These are phyloP conservation scores for Hypoxylon crocopeplum DNA, from an alignment of 495 filamentous ascomycete species.

Conservation along the genomic window DNA sequence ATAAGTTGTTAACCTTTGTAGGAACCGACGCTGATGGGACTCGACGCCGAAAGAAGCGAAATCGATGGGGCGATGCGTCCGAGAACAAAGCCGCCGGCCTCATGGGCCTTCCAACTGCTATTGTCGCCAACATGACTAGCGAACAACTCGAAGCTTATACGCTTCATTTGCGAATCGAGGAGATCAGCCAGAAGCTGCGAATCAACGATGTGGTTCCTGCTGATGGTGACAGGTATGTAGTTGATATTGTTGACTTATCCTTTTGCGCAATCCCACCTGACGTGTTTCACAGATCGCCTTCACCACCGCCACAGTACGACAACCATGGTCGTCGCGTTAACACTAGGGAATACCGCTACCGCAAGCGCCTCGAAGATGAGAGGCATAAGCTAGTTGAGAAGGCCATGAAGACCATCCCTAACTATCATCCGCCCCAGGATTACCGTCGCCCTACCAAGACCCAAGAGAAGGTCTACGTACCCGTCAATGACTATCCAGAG, in stretches of 20 bases:
- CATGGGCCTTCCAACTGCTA: conserved; percentile 96
- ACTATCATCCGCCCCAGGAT: conserved; percentile 96
- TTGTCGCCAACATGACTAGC: conserved; percentile 94
- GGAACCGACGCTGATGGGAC: conserved; percentile 69
- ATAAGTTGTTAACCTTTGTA: conserved; percentile 1
- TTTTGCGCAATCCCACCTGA: conserved; percentile 11
- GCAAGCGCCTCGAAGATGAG: conserved; percentile 96
- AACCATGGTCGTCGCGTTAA: conserved; percentile 99
- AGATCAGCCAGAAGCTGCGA: conserved; percentile 97
- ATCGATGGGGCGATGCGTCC: conserved; percentile 93
- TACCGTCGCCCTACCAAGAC: conserved; percentile 99
- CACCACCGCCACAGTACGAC: conserved; percentile 95
- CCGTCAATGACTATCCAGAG: conserved; percentile 99
- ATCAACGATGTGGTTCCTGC: conserved; percentile 97
- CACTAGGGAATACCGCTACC: conserved; percentile 95
- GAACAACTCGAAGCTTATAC: conserved; percentile 98
- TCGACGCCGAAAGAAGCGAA: conserved; percentile 92
- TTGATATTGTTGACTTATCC: neutral
- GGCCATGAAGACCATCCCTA: conserved; percentile 97
- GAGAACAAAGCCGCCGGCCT: conserved; percentile 98
- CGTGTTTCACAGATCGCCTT: conserved; percentile 74
- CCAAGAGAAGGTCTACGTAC: conserved; percentile 99
- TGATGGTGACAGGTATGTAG: conserved; percentile 86
- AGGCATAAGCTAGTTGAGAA: conserved; percentile 97
- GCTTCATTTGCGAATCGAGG: conserved; percentile 92